Conservation (phyloP, 2,329 filamentous ascomycete species). For the Endocalyx cinctus region DNA sequence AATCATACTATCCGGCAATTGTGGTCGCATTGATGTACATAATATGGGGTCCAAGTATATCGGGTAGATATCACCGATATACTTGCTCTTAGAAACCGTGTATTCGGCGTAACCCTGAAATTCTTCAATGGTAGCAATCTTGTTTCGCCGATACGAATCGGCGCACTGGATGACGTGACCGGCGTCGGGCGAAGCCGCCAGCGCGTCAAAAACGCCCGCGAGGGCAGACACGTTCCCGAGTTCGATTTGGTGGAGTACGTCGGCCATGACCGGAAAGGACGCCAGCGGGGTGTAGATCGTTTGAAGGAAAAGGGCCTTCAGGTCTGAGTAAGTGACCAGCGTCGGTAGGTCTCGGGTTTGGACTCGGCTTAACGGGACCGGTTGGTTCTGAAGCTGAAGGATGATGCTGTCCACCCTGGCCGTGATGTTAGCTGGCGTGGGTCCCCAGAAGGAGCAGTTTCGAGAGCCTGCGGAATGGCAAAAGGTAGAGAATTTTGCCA, state of each 20-base stretch:
- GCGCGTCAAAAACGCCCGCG: slow-evolving; percentile 12
- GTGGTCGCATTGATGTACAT: slow-evolving; percentile 18
- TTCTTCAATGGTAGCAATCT: slow-evolving; percentile 20
- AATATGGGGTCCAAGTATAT: slow-evolving; percentile 21
- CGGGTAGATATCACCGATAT: slow-evolving; percentile 25
- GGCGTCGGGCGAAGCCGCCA: slow-evolving; percentile 13
- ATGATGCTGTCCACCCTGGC: slow-evolving; percentile 21
- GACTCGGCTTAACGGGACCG: slow-evolving; percentile 18
- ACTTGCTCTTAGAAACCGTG: slow-evolving; percentile 24
- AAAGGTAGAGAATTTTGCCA: slow-evolving; percentile 14
- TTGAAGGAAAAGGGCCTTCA: slow-evolving; percentile 22
- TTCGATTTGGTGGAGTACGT: slow-evolving; percentile 22
- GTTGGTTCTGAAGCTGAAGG: slow-evolving; percentile 18
- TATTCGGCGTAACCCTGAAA: slow-evolving; percentile 20
- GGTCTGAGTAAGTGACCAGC: slow-evolving; percentile 25
- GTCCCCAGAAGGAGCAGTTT: slow-evolving; percentile 25
- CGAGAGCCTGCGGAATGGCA: slow-evolving; percentile 22
- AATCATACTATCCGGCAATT: slow-evolving; percentile 26
- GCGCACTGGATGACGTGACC: slow-evolving; percentile 20
- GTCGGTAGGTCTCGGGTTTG: slow-evolving; percentile 11
- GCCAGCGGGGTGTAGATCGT: slow-evolving; percentile 17
- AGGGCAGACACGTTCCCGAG: slow-evolving; percentile 22
- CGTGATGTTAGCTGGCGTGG: slow-evolving; percentile 21
- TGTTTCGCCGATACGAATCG: slow-evolving; percentile 26
- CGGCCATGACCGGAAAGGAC: slow-evolving; percentile 22